Evolutionary conservation across 1,139 yeast genomes (phyloP), one percentile per base, ranked within the genome.

Genomic region (Sugiyamaella sp.): DNA sequence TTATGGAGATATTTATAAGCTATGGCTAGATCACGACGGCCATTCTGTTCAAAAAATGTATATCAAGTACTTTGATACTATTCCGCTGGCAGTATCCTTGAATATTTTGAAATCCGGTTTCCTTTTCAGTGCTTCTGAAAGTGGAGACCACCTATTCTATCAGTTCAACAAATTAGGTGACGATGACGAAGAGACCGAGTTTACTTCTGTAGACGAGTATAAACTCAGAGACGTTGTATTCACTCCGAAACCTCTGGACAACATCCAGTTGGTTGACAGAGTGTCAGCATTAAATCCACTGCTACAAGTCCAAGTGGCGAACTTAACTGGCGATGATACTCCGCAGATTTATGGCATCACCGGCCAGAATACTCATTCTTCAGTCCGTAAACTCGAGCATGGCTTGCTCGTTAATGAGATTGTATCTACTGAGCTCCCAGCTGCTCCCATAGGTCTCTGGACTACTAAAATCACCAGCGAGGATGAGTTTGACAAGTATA

Each of bases 121-220:
- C 62, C 64, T 93, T 44, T 87, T 81, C 66, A 86, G 86, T 1
- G 84, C 86, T 58, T 74, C 82, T 8, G 84, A 85, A 56, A 71
- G 75, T 56, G 82, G 86, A 24, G 83, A 85, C 63, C 86, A 84
- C 60, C 69, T 74, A 22, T 73, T 87, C 24, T 89, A 85, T 63
- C 96, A 89, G 67, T 86, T 90, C 65, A 90, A 86, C 57, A 81
- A 80, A 54, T 73, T 91, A 40, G 97, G 95, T 1, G 82, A 79
- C 45, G 79, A 77, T 43, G 79, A 71, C 33, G 73, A 72, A 51
- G 68, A 41, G 51, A 49, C 25, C n/a, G 54, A 50, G 27, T 51
- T 37, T 52, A 46, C 51, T 10, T 49, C 56, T 10, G 14, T 24
- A 5, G 33, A 49, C 24, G 54, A 57, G n/a, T 51, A 50, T 27